Evolutionary conservation across 202 grass and related monocot species (phyloP).

Genomic region (Bolboschoenoplectus hybrid): DNA sequence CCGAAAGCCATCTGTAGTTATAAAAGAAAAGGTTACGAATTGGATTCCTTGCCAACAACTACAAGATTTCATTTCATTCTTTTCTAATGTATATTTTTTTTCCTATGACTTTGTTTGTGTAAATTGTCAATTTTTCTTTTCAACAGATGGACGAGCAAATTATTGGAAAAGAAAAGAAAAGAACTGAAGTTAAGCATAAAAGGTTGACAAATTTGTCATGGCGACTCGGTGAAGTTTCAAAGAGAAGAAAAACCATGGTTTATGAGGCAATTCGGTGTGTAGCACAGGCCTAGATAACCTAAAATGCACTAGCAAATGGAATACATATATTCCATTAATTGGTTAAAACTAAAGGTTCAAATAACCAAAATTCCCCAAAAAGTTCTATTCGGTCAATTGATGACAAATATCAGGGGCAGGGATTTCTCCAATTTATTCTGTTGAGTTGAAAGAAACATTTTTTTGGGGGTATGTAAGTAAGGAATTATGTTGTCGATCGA

Average conservation of each 20-base stretch:
- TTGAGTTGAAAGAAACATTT: no score
- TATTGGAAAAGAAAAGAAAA: conserved; percentile 26
- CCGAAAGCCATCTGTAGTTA: conserved; percentile 21
- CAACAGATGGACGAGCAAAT: not conserved
- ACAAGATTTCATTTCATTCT: not conserved
- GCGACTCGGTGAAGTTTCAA: not conserved
- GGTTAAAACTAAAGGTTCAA: no score
- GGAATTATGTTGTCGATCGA: no score
- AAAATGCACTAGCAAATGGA: no score
- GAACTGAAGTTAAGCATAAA: not conserved
- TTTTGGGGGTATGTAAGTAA: no score
- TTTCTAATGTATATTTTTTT: not conserved
- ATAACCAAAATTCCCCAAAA: no score
- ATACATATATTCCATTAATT: no score
- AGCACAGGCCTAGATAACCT: no score
- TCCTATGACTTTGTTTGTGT: not conserved
- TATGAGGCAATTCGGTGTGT: no score
- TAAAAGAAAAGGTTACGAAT: conserved; percentile 21
- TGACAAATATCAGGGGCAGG: not conserved
- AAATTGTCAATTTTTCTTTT: conserved; percentile 8
- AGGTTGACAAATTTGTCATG: not conserved
- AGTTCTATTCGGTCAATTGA: not conserved
- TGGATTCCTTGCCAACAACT: conserved; percentile 37
- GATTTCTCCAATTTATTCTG: no score
- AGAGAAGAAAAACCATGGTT: not conserved